Evolutionary conservation across 1,284 basidiomycete species (phyloP), one percentile per base, ranked within the genome.

Genomic region (Coriolopsis trogii): DNA sequence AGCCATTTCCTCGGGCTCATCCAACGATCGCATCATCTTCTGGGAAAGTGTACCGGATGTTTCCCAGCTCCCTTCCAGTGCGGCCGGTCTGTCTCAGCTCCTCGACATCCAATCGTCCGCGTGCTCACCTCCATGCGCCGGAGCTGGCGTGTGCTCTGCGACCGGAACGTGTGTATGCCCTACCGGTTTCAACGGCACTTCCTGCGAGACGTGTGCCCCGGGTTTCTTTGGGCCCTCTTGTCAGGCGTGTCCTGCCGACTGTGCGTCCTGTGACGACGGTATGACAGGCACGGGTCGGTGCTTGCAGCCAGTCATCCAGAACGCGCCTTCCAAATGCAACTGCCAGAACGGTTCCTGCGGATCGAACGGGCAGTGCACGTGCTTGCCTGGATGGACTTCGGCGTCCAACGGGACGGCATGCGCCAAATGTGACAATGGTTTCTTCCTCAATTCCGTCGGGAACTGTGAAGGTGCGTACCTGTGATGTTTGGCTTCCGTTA

Each of bases 11-110:
- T 67, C 81, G 3, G 76, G 76, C 16, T 73, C 74, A 9, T 66
- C 64, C 31, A 76, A 72, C 54, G 71, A 73, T 41, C 83, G 86
- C 21, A 63, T 89, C 24, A 74, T 91, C 21, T 65, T 91, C 30
- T 91, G 88, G 88, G 80, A 87, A 56, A 84, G 87, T n/a, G 71
- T 89, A 38, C 86, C 89, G n/a, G 89, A 91, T 60, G 63, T 84
- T 16, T 70, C 81, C 7, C 87, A 90, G 67, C 76, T 91, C 15
- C 82, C 86, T 3, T 64, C 71, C 23, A 60, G 67, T 24, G 55
- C 63, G 4, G 70, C 71, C 24, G 68, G 73, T 9, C 74, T 71
- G 41, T 73, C 79, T 0, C 71, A 89, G 16, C 72, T 91, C 26
- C 67, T 84, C 38, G 81, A 85, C 58, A 76, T 91, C 60, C 82